A percentile compares a stretch with the other conserved stretches of the same genome.
These are phyloP conservation scores for Exophiala phaeomuriformis DNA, from an alignment of 2,329 filamentous ascomycete species.

Conservation along the genomic window DNA sequence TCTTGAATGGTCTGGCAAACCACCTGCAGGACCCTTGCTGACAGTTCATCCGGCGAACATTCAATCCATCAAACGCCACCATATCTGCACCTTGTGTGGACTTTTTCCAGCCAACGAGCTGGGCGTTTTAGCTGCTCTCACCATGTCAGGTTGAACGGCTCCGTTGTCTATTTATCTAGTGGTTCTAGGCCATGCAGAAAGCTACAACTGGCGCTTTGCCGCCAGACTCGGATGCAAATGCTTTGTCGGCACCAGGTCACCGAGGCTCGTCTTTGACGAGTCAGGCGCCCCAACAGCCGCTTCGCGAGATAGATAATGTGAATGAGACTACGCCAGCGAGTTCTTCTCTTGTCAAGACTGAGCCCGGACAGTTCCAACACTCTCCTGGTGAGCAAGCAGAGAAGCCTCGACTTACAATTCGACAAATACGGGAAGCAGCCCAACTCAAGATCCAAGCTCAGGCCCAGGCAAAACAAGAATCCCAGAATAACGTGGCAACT, in stretches of 20 bases:
- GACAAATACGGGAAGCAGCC: constrained; percentile 14
- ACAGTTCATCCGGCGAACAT: too few relatives aligned
- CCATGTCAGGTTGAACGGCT: too few relatives aligned
- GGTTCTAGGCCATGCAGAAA: too few relatives aligned
- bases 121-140: too few relatives aligned
- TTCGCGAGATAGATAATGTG: background rate
- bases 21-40: too few relatives aligned
- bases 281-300: background rate
- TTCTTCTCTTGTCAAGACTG: background rate
- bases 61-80: too few relatives aligned
- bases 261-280: background rate
- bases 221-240: background rate
- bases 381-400: background rate
- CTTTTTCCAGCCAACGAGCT: too few relatives aligned
- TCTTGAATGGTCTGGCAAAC: too few relatives aligned
- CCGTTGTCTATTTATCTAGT: too few relatives aligned
- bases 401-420: constrained; percentile 16
- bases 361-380: background rate
- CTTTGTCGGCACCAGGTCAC: background rate
- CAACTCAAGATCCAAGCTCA: constrained; percentile 3
- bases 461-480: background rate
- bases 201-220: background rate
- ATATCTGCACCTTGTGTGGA: too few relatives aligned
- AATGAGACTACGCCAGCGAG: background rate
- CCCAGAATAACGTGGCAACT: background rate